Evolutionary conservation across 148 eudicot genomes (phyloP).

Genomic region (Dysphania ambrosioides): DNA sequence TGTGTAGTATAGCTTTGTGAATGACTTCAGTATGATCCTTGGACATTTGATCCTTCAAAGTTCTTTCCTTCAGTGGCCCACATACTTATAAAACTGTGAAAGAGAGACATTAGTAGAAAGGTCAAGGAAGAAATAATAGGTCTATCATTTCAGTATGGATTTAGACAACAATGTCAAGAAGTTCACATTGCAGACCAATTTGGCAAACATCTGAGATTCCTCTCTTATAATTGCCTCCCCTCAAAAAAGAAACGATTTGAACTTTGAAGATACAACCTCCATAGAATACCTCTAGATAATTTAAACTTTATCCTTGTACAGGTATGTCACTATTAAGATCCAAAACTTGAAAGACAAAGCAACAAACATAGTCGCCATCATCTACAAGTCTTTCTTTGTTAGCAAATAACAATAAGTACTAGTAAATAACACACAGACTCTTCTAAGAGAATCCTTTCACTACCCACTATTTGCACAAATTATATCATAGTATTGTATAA

Average conservation of each 20-base stretch:
- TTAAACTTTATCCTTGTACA: too few relatives aligned
- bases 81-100: constrained; percentile 41
- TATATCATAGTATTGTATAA: too few relatives aligned
- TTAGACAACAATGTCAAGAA: too few relatives aligned
- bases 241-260: too few relatives aligned
- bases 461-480: too few relatives aligned
- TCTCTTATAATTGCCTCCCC: not conserved
- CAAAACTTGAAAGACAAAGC: not conserved
- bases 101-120: not conserved
- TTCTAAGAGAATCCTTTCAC: constrained; percentile 3
- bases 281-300: too few relatives aligned
- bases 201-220: constrained; percentile 1
- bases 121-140: too few relatives aligned
- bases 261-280: not conserved
- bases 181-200: not conserved
- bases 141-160: not conserved
- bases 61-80: constrained; percentile 90
- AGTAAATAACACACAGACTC: not conserved
- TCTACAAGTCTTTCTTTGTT: not conserved
- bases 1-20: constrained; percentile 89
- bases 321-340: not conserved
- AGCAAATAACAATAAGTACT: not conserved
- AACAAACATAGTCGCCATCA: not conserved
- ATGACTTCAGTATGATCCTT: constrained; percentile 97
- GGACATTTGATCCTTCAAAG: constrained; percentile 84